Conservation (phyloP, 352 stramenopile species). For the Phytopythium aichiense region DNA sequence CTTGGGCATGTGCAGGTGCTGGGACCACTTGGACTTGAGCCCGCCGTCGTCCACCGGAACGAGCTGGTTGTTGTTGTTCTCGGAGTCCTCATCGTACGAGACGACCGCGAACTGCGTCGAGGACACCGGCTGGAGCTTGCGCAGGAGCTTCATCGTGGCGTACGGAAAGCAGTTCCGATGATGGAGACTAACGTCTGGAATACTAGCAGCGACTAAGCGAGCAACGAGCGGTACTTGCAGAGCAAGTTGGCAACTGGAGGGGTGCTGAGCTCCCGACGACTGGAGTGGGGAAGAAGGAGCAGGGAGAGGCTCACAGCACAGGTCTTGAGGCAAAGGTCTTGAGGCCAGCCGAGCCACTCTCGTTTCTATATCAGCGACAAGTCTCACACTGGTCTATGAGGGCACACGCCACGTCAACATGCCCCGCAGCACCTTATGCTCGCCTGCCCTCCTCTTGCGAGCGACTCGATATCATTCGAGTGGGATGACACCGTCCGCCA, state of each 20-base stretch:
- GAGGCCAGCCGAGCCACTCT: neutral
- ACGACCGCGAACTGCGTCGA: slow-evolving; percentile 7
- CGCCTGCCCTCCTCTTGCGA: neutral
- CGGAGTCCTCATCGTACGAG: neutral
- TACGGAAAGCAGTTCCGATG: neutral
- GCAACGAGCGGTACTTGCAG: neutral
- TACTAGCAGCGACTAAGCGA: neutral
- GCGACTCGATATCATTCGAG: neutral
- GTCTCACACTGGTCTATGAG: neutral
- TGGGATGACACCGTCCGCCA: neutral
- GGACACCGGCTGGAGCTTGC: slow-evolving; percentile 13
- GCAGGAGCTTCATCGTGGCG: slow-evolving; percentile 16
- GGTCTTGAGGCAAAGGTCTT: neutral
- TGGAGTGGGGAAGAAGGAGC: neutral
- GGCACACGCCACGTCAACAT: neutral
- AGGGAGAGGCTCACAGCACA: neutral
- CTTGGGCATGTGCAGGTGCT: slow-evolving; percentile 6
- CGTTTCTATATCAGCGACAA: neutral
- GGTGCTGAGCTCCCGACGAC: neutral
- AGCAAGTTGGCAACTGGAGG: slow-evolving; percentile 1
- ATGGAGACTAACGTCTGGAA: neutral
- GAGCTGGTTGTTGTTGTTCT: neutral
- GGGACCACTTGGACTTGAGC: slow-evolving; percentile 10
- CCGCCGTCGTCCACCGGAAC: neutral
- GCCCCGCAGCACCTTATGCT: neutral